Conservation (phyloP, 2,329 filamentous ascomycete genomes). For the Alternaria panax region DNA sequence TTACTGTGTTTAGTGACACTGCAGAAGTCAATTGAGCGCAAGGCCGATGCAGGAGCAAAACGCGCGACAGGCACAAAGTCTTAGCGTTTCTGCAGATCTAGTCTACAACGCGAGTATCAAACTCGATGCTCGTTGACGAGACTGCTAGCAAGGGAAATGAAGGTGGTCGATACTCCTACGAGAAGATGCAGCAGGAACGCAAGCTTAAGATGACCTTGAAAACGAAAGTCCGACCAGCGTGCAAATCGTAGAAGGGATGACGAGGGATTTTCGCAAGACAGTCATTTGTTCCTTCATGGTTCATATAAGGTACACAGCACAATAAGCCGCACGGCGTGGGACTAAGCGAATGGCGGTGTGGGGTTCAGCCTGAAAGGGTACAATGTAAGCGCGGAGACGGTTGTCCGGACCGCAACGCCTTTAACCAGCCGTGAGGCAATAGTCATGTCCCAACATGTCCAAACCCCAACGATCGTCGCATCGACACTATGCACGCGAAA, state of each 20-base stretch:
- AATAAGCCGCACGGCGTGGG: slow-evolving; percentile 41
- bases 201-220: slow-evolving; percentile 7
- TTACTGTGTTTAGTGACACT: slow-evolving; percentile 39
- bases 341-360: slow-evolving; percentile 43
- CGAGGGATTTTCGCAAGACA: slow-evolving; percentile 15
- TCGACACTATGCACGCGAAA: slow-evolving; percentile 2
- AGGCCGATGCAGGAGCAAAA: slow-evolving; percentile 13
- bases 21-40: slow-evolving; percentile 19
- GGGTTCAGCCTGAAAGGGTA: slow-evolving; percentile 39
- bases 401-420: slow-evolving; percentile 44
- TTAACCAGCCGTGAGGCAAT: slow-evolving; percentile 26
- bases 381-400: slow-evolving; percentile 38
- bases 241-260: slow-evolving; percentile 6
- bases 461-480: slow-evolving; percentile 5
- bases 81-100: slow-evolving; percentile 11
- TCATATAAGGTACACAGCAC: slow-evolving; percentile 35
- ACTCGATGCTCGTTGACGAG: slow-evolving; percentile 7
- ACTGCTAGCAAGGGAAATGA: slow-evolving; percentile 10
- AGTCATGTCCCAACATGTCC: slow-evolving; percentile 1
- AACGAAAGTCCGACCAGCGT: slow-evolving; percentile 9
- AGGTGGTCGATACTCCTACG: slow-evolving; percentile 9
- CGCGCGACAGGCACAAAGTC: slow-evolving; percentile 19
- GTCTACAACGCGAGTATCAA: slow-evolving; percentile 11
- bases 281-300: slow-evolving; percentile 15
- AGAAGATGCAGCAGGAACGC: slow-evolving; percentile 4